Conservation (phyloP, 2,329 filamentous ascomycete species). For the Akanthomyces dipterigenus region DNA sequence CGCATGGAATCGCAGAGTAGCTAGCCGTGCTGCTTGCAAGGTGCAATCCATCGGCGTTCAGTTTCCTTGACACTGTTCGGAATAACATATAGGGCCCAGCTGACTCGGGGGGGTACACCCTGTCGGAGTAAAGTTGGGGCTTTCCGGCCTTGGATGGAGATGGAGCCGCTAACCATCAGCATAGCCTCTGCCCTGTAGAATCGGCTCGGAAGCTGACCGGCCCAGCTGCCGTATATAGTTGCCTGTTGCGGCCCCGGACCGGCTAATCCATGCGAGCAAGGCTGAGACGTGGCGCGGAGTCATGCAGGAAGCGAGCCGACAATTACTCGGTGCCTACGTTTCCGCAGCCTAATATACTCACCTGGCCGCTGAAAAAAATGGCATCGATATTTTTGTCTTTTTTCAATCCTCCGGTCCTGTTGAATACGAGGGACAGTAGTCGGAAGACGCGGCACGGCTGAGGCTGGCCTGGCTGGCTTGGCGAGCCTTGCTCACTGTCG, state of each 20-base stretch:
- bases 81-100: no score
- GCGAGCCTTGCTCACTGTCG: background rate
- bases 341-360: no score
- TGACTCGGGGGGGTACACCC: no score
- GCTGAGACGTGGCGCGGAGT: no score
- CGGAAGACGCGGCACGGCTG: background rate
- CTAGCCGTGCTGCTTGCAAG: background rate
- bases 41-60: no score
- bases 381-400: background rate
- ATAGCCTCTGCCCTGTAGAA: background rate
- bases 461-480: background rate
- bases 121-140: no score
- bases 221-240: background rate
- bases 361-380: no score
- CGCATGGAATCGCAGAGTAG: constrained; percentile 26
- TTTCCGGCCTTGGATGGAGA: no score
- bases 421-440: background rate
- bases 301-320: no score
- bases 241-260: background rate
- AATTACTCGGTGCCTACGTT: no score
- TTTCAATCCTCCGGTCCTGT: background rate
- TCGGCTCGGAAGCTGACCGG: background rate
- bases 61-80: no score
- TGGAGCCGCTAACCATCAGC: no score
- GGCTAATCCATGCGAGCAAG: background rate